phyloP scores from a whole-genome alignment of 345 rosid genomes.

The Eucalyptus albens region DNA sequence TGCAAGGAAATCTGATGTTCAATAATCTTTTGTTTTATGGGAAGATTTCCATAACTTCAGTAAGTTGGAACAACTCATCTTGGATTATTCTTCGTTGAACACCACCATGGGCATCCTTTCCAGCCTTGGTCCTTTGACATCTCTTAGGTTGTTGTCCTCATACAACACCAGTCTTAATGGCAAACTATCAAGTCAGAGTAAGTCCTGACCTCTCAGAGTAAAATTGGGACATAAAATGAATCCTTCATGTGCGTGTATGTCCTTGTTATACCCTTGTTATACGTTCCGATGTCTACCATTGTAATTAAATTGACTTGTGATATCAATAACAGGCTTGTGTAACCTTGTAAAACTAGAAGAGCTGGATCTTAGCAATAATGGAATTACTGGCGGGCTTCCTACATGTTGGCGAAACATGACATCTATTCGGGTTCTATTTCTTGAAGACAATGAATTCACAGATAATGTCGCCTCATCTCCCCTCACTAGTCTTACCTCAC shows the following conservation, averaged over 20 bases:
- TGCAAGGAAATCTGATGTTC: too few relatives aligned
- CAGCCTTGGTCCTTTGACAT: too few relatives aligned
- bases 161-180: fast-evolving
- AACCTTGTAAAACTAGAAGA: neutral
- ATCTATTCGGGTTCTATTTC: neutral
- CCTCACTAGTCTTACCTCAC: neutral
- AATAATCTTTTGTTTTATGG: too few relatives aligned
- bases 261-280: too few relatives aligned
- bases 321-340: neutral
- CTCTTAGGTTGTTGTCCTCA: too few relatives aligned
- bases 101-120: too few relatives aligned
- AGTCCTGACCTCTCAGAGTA: fast-evolving
- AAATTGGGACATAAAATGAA: too few relatives aligned
- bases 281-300: neutral
- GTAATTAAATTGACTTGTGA: neutral
- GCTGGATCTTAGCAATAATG: fast-evolving
- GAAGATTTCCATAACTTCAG: too few relatives aligned
- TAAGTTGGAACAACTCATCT: too few relatives aligned
- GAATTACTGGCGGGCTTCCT: fast-evolving
- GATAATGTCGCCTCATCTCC: neutral
- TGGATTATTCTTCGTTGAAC: too few relatives aligned
- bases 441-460: neutral
- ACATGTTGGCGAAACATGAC: neutral
- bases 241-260: too few relatives aligned
- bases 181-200: too few relatives aligned